Conservation (phyloP, 371 early-diverging fungal genomes). For the Circinella umbellata region DNA sequence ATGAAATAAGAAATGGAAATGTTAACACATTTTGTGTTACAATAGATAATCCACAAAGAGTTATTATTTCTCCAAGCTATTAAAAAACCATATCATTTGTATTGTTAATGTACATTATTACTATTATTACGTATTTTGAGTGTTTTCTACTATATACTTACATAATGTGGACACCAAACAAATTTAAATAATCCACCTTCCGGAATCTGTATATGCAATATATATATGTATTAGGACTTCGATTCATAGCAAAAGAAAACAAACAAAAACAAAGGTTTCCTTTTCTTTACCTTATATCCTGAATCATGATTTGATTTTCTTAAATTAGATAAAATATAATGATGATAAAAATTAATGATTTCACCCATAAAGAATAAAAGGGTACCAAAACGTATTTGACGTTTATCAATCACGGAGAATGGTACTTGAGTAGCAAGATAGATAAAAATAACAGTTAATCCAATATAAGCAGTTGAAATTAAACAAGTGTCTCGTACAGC, state of each 20-base stretch:
- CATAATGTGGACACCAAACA: conserved; percentile 55
- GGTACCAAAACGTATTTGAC: conserved; percentile 15
- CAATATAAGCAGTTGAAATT: conserved; percentile 34
- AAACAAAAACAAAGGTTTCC: too few species aligned
- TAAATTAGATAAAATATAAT: conserved; percentile 32
- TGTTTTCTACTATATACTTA: conserved; percentile 22
- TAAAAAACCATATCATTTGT: not conserved
- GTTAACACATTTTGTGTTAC: conserved; percentile 32
- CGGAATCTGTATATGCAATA: conserved; percentile 28
- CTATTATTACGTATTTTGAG: not conserved
- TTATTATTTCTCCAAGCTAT: conserved; percentile 42
- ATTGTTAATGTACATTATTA: too few species aligned
- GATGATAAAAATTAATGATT: conserved; percentile 38
- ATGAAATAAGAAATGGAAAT: conserved; percentile 26
- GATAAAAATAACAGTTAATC: conserved; percentile 13
- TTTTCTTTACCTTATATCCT: conserved; percentile 29
- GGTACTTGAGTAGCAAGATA: conserved; percentile 24
- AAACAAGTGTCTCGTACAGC: conserved; percentile 17
- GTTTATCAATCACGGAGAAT: too few species aligned
- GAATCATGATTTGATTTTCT: conserved; percentile 25
- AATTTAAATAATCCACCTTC: conserved; percentile 32
- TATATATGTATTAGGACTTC: too few species aligned
- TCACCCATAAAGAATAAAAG: conserved; percentile 35
- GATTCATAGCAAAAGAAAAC: too few species aligned
- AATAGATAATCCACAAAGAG: conserved; percentile 31